A percentile compares a stretch with the other conserved stretches of the same genome.
phyloP scores from a whole-genome alignment of 306 rosid genomes.

The Gastrolobium bilobum region DNA sequence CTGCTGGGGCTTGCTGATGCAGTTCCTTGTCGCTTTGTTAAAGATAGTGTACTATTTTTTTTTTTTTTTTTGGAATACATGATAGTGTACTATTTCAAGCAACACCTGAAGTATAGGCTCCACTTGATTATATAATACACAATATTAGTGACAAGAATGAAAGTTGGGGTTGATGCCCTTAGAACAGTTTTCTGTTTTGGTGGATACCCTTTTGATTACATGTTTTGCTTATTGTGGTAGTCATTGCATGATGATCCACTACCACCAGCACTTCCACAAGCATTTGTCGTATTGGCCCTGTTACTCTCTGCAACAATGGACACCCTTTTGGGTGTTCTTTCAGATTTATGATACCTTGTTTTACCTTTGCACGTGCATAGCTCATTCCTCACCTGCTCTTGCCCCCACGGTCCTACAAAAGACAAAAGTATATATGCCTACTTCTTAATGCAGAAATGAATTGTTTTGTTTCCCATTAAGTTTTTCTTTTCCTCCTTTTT shows the following conservation, averaged over 20 bases:
- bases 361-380: constrained; percentile 54
- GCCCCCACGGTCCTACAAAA: constrained; percentile 30
- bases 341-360: constrained; percentile 42
- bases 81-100: constrained; percentile 32
- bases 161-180: constrained; percentile 45
- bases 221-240: constrained; percentile 56
- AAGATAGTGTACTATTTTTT: neutral
- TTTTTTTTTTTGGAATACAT: too few species aligned
- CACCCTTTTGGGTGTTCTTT: constrained; percentile 53
- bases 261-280: constrained; percentile 87
- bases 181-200: constrained; percentile 49
- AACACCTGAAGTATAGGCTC: constrained; percentile 53
- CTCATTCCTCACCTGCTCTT: constrained; percentile 46
- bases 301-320: constrained; percentile 53
- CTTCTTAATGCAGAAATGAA: constrained; percentile 16
- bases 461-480: constrained; percentile 35
- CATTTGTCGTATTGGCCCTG: constrained; percentile 65
- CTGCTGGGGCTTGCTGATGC: constrained; percentile 45
- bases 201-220: constrained; percentile 54
- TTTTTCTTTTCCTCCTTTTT: neutral
- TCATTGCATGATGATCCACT: constrained; percentile 70
- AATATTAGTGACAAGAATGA: constrained; percentile 46
- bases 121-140: constrained; percentile 52
- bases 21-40: constrained; percentile 42
- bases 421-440: constrained; percentile 33